A percentile compares a stretch with the other conserved stretches of the same genome.
Conservation (phyloP, 2,329 filamentous ascomycete species). For the Xylaria sp. region DNA sequence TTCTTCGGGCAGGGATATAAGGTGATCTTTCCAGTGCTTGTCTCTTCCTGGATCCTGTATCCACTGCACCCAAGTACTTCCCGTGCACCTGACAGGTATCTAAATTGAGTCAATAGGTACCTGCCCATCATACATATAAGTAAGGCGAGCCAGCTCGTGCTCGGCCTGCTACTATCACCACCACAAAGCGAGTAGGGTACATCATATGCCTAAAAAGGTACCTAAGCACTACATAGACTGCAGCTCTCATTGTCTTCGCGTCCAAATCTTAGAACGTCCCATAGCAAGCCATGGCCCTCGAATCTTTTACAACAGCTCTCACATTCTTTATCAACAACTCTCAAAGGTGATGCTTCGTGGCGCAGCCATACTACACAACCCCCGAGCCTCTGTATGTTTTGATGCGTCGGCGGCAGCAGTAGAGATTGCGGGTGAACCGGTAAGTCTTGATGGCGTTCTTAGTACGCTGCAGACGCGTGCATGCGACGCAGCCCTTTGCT, state of each 20-base stretch:
- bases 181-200: not conserved
- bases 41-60: not conserved
- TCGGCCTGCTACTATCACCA: not conserved
- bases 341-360: slow-evolving; percentile 19
- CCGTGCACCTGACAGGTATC: not conserved
- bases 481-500: slow-evolving; percentile 25
- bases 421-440: slow-evolving; percentile 10
- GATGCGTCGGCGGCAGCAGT: not conserved
- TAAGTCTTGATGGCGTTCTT: slow-evolving; percentile 20
- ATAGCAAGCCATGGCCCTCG: slow-evolving; percentile 14
- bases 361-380: slow-evolving; percentile 11
- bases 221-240: not conserved
- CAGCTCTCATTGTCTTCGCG: slow-evolving; percentile 37
- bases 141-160: too few species aligned
- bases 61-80: not conserved
- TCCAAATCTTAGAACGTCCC: slow-evolving; percentile 21
- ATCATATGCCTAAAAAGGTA: not conserved
- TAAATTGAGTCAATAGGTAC: not conserved
- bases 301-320: slow-evolving; percentile 23
- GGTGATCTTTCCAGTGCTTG: too few species aligned
- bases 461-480: slow-evolving; percentile 27
- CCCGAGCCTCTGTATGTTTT: slow-evolving; percentile 5
- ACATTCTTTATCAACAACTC: slow-evolving; percentile 17
- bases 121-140: too few species aligned
- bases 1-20: slow-evolving; percentile 1